Base-by-base conservation (phyloP, 768 basidiomycete genomes). In the Zangia roseola region DNA sequence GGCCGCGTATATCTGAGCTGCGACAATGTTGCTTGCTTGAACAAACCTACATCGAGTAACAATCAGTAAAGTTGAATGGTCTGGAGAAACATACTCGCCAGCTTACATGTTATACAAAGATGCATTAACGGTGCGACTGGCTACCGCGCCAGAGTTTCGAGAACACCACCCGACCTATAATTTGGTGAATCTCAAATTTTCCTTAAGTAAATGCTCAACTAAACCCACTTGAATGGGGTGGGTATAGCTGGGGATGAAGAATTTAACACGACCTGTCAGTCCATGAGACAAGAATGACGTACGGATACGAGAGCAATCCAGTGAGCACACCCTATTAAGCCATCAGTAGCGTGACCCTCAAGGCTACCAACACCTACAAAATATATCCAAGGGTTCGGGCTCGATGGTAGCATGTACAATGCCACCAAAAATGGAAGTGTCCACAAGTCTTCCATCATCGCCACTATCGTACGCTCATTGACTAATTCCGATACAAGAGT, bases 371-470 rank as follows among this genome's bases (percentile, higher is more conserved):
- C 5, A 52, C 77, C 35, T 33, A 79, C 81, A 49, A 74, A 83
- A 61, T 75, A 78, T 8, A 74, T 40, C 81, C 81, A 82, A 20
- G 70, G 77, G 41, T 78, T 79, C 1, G 76, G 73, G 4, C 71
- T 65, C n/a, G 60, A 65, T 0, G 78, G 78, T 0, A 82, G 64
- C 6, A 69, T 65, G 49, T 79, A 79, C 14, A 83, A 47, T 0
- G 80, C 81, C 24, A 86, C 69, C 41, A 86, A 64, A 66, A 83
- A 82, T 3, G 83, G 81, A 14, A 86, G 65, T 0, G 72, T 63
- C 85, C 85, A 88, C 4, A 83, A 25, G 52, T 82, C 74, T 50
- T 80, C 73, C 38, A 71, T 60, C 72, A 80, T 77, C 1, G 83
- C 69, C 14, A 82, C 73, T 23, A 78, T 64, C 2, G 80, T 68